Evolutionary conservation across 176 grass and related monocot species (phyloP).

Genomic region (Zoysia japonica): DNA sequence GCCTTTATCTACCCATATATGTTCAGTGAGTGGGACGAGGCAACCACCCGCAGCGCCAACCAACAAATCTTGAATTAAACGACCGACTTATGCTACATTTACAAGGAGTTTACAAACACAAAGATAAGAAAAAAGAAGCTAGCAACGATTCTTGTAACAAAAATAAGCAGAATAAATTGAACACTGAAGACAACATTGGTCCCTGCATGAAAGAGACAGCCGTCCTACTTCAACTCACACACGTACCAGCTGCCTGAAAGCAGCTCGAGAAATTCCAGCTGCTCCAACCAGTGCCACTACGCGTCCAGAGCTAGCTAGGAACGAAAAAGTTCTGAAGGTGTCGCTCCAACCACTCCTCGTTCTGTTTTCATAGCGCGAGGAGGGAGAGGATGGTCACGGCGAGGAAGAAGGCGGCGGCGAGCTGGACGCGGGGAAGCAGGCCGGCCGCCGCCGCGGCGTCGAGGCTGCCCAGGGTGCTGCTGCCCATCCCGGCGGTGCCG

Average conservation of each 20-base stretch:
- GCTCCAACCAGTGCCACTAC: conserved; percentile 40
- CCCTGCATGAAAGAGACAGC: conserved; percentile 44
- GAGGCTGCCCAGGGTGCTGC: conserved; percentile 37
- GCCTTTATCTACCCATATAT: not conserved
- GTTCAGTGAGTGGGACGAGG: not conserved
- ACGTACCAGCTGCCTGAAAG: conserved; percentile 20
- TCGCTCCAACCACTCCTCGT: conserved; percentile 32
- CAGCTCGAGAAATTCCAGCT: conserved; percentile 2
- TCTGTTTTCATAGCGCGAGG: conserved; percentile 20
- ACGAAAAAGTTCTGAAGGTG: not conserved
- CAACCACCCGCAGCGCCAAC: not conserved
- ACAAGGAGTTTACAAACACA: not conserved
- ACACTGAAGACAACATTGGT: not conserved
- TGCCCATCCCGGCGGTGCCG: conserved; percentile 30
- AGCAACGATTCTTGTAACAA: not conserved
- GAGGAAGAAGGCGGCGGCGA: not conserved
- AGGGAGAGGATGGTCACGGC: conserved; percentile 30
- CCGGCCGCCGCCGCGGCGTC: conserved; percentile 47
- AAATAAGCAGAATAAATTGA: not conserved
- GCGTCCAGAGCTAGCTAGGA: conserved; percentile 2
- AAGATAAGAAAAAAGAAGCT: not conserved
- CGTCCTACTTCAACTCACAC: conserved; percentile 47
- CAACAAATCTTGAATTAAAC: conserved; percentile 3
- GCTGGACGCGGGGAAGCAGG: conserved; percentile 33
- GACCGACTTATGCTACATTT: conserved; percentile 2